These are phyloP conservation scores for Fraxinus angustifolia DNA, from an alignment of 305 asterid genomes.

Conservation along the genomic window DNA sequence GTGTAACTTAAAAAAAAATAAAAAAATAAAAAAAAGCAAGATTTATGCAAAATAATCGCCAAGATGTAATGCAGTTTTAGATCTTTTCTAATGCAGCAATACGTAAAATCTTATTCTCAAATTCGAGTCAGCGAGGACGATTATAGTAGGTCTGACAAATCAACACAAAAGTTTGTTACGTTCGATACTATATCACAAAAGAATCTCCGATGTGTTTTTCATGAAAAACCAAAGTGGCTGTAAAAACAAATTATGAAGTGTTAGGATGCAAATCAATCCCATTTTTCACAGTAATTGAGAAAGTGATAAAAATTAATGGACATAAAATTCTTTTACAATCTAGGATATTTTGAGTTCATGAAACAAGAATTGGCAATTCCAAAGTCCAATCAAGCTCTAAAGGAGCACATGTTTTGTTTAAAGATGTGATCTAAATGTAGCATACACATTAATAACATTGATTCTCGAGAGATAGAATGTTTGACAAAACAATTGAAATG, in stretches of 20 bases:
- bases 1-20: background rate
- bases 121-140: background rate
- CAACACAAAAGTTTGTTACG: no score
- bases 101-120: background rate
- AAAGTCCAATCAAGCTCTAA: background rate
- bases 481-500: background rate
- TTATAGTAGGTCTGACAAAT: background rate
- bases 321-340: background rate
- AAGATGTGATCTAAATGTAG: background rate
- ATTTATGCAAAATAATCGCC: background rate
- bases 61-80: background rate
- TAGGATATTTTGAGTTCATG: background rate
- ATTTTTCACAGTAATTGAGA: background rate
- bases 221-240: background rate
- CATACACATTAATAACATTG: background rate
- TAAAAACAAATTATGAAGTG: background rate
- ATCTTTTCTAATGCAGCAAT: background rate
- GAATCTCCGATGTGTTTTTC: background rate
- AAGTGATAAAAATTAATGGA: background rate
- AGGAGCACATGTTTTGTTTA: background rate
- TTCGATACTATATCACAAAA: no score
- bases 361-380: background rate
- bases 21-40: background rate
- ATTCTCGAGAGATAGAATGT: constrained; percentile 18
- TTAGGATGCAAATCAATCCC: background rate